phyloP scores from a whole-genome alignment of 2,329 filamentous ascomycete species.

The Fusarium sp. region DNA sequence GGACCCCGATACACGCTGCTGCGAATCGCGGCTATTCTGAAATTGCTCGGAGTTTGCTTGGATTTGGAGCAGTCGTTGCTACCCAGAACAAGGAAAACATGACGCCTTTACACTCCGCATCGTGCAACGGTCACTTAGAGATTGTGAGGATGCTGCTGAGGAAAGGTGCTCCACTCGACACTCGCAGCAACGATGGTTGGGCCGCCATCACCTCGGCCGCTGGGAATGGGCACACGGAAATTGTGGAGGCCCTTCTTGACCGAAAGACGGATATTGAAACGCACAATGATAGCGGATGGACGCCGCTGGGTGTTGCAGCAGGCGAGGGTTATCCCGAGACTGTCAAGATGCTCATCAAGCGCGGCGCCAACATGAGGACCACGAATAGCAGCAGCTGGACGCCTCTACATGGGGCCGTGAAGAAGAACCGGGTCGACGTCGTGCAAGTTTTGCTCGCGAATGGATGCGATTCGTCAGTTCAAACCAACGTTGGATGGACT shows the following conservation, averaged over 20 bases:
- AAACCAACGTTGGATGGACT: background rate
- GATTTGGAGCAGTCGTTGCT: background rate
- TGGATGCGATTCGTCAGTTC: background rate
- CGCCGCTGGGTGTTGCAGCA: background rate
- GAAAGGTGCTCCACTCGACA: background rate
- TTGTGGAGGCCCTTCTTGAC: background rate
- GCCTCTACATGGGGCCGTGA: background rate
- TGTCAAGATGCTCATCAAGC: background rate
- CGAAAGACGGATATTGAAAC: background rate
- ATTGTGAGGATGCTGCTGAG: conserved; percentile 1
- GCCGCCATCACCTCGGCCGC: background rate
- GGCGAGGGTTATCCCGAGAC: background rate
- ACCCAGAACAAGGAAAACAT: background rate
- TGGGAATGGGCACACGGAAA: background rate
- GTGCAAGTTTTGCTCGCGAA: background rate
- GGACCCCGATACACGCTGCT: background rate
- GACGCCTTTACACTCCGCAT: background rate
- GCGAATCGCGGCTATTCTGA: background rate
- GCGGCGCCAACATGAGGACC: background rate
- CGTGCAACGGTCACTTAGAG: background rate
- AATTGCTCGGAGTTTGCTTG: background rate
- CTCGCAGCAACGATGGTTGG: background rate
- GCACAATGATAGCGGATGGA: background rate
- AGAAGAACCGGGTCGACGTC: background rate
- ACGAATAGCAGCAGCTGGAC: background rate